Conservation (phyloP, 805 yeast genomes). For the fission yeast (Schizosaccharomyces pombe) region DNA sequence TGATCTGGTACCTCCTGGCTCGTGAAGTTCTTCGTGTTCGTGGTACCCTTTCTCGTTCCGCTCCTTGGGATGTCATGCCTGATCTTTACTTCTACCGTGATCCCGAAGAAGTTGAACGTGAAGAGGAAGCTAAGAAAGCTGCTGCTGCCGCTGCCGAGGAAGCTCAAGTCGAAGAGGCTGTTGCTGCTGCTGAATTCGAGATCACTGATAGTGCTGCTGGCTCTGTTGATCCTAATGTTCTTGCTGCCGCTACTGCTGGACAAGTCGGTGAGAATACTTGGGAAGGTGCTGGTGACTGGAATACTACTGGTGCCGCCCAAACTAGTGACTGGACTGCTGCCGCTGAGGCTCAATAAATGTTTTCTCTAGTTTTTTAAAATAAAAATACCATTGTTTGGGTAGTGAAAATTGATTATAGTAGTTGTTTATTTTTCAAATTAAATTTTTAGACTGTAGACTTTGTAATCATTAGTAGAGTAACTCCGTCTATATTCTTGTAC, state of each 20-base stretch:
- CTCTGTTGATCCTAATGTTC: conserved; percentile 30
- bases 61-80: conserved; percentile 98
- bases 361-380: background rate
- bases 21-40: conserved; percentile 98
- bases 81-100: conserved; percentile 99
- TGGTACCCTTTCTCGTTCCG: conserved; percentile 88
- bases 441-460: too few species aligned
- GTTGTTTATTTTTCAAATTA: too few species aligned
- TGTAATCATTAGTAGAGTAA: too few species aligned
- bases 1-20: conserved; percentile 97
- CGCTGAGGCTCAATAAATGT: conserved; percentile 1
- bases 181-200: conserved; percentile 32
- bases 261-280: conserved; percentile 1
- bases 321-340: conserved; percentile 4
- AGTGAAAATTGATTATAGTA: background rate
- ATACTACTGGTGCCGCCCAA: conserved; percentile 4
- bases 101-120: conserved; percentile 92
- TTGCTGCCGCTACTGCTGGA: conserved; percentile 5
- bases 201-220: conserved; percentile 14
- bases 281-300: conserved; percentile 4
- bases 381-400: background rate
- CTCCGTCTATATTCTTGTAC: too few species aligned
- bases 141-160: conserved; percentile 28
- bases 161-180: conserved; percentile 33
- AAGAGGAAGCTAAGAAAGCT: conserved; percentile 22